Conservation (phyloP, 1,284 basidiomycete genomes). For the Pseudozyma flocculosa region DNA sequence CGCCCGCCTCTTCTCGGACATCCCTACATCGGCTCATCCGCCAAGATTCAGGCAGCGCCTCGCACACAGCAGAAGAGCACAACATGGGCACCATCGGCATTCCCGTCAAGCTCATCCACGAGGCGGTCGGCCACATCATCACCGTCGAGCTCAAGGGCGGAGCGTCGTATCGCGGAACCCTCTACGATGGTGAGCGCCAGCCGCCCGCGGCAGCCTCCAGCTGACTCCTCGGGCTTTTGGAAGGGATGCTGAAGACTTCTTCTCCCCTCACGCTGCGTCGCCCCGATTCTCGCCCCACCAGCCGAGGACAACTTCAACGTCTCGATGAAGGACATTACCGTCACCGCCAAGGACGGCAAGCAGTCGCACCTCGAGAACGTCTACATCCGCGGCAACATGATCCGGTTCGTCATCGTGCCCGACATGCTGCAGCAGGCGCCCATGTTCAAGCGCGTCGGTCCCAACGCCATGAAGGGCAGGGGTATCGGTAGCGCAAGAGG, state of each 20-base stretch:
- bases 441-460: constrained; percentile 98
- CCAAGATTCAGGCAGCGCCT: no score
- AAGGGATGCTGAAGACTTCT: no score
- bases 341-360: constrained; percentile 94
- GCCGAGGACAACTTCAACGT: constrained; percentile 99
- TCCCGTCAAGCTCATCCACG: constrained; percentile 60
- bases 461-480: constrained; percentile 95
- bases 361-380: constrained; percentile 99
- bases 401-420: constrained; percentile 90
- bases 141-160: constrained; percentile 98
- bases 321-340: constrained; percentile 92
- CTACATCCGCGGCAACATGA: constrained; percentile 96
- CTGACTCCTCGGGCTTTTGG: not conserved
- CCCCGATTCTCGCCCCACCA: constrained; percentile 56
- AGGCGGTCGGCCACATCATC: constrained; percentile 85
- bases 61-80: no score
- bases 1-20: no score
- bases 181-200: constrained; percentile 69
- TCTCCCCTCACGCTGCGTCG: not conserved
- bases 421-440: constrained; percentile 99
- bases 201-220: not conserved
- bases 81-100: constrained; percentile 56
- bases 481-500: constrained; percentile 98
- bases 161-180: constrained; percentile 92
- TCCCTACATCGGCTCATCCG: no score